A percentile compares a stretch with the other conserved stretches of the same genome.
These are phyloP conservation scores for Rutstroemia sydowiana DNA, from an alignment of 2,329 filamentous ascomycete genomes.

Conservation along the genomic window DNA sequence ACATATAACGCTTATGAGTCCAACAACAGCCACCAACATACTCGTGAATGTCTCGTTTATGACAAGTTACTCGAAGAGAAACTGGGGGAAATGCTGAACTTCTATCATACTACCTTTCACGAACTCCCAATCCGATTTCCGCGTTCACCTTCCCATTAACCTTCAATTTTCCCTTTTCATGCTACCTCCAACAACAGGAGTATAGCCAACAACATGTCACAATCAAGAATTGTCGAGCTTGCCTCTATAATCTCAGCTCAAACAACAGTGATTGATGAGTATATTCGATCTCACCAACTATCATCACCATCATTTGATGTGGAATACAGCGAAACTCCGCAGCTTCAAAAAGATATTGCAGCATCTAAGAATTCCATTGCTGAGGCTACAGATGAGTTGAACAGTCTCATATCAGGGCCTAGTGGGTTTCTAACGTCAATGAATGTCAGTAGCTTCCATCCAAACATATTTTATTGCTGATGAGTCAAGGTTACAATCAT, in stretches of 20 bases:
- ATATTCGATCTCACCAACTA: not conserved
- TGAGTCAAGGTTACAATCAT: not conserved
- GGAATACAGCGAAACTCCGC: not conserved
- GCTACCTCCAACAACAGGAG: too few relatives aligned
- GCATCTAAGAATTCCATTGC: not conserved
- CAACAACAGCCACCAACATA: too few relatives aligned
- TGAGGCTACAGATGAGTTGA: not conserved
- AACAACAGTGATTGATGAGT: not conserved
- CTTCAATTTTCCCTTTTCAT: too few relatives aligned
- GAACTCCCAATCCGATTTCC: too few relatives aligned
- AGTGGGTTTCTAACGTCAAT: not conserved
- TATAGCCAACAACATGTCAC: not conserved
- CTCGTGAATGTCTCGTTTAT: too few relatives aligned
- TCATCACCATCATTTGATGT: slow-evolving; percentile 1
- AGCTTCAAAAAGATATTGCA: not conserved
- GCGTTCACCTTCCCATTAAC: too few relatives aligned
- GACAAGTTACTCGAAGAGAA: too few relatives aligned
- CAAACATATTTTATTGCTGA: not conserved
- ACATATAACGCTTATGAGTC: too few relatives aligned
- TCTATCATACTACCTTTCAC: too few relatives aligned
- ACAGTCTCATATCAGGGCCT: not conserved
- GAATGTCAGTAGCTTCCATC: not conserved
- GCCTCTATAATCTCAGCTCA: not conserved
- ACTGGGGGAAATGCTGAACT: too few relatives aligned
- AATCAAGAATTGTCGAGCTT: not conserved